These are phyloP conservation scores for Solanum virginianum DNA, from an alignment of 257 asterid species.

Conservation along the genomic window DNA sequence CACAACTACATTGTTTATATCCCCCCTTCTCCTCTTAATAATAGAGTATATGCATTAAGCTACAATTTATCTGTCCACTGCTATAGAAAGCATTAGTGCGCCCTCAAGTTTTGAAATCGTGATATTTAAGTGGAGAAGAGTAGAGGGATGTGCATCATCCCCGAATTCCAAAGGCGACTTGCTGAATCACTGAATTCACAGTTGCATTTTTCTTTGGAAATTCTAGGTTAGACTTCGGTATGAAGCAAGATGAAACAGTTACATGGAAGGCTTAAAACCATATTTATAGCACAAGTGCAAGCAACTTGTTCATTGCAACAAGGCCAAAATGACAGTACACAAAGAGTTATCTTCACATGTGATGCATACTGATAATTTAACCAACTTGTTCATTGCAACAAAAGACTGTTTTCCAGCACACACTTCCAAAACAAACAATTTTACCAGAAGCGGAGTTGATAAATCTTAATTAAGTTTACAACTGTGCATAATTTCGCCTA, in stretches of 20 bases:
- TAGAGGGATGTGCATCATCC: no score
- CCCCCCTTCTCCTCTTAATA: no score
- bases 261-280: neutral
- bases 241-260: neutral
- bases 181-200: no score
- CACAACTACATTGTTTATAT: no score
- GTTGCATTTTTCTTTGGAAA: no score
- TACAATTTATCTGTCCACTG: no score
- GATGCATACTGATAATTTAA: neutral
- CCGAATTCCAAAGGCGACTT: no score
- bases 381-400: neutral
- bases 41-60: no score
- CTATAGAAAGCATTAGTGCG: no score
- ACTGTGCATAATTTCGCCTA: neutral
- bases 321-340: neutral
- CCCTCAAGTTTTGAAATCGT: no score
- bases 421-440: neutral
- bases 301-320: neutral
- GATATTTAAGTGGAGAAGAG: no score
- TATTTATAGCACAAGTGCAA: neutral
- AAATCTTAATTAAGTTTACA: neutral
- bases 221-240: no score
- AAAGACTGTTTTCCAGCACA: neutral
- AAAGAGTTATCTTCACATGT: neutral
- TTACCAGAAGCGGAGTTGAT: neutral